phyloP scores from a whole-genome alignment of 306 rosid species.

The Notholithocarpus densiflorus region DNA sequence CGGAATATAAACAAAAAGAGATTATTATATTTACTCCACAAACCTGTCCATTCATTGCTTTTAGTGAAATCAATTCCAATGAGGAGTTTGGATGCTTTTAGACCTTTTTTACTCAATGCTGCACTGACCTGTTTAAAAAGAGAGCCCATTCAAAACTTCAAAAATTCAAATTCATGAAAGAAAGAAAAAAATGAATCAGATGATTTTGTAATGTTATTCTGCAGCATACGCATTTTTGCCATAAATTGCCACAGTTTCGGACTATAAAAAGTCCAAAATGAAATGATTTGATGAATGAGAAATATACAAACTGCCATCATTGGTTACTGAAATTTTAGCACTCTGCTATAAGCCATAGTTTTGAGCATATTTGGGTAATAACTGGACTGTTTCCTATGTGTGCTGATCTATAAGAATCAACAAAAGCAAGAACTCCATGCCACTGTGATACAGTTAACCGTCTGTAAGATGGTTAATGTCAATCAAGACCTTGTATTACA shows the following conservation, averaged over 20 bases:
- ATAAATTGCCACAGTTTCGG: not conserved
- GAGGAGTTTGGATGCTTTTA: constrained; percentile 84
- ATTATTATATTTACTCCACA: constrained; percentile 16
- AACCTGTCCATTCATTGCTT: constrained; percentile 97
- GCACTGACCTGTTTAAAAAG: constrained; percentile 48
- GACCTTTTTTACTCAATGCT: constrained; percentile 68
- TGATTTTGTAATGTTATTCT: not conserved
- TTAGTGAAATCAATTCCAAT: constrained; percentile 88
- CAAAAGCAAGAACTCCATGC: too few species aligned
- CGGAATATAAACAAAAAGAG: not conserved
- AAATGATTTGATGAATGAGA: not conserved
- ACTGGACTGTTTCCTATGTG: not conserved
- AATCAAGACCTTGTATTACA: too few species aligned
- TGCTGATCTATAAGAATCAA: not conserved
- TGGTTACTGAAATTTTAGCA: not conserved
- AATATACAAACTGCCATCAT: not conserved
- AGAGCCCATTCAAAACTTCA: not conserved
- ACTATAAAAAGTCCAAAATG: too few species aligned
- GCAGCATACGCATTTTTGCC: not conserved
- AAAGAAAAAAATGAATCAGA: too few species aligned
- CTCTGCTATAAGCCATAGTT: not conserved
- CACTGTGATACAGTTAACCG: too few species aligned
- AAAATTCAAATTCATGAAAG: not conserved
- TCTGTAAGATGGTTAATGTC: too few species aligned
- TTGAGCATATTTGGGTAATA: not conserved